Evolutionary conservation across 2,329 filamentous ascomycete species (phyloP), one percentile per base, ranked within the genome.

Genomic region (Dactylella cylindrospora): DNA sequence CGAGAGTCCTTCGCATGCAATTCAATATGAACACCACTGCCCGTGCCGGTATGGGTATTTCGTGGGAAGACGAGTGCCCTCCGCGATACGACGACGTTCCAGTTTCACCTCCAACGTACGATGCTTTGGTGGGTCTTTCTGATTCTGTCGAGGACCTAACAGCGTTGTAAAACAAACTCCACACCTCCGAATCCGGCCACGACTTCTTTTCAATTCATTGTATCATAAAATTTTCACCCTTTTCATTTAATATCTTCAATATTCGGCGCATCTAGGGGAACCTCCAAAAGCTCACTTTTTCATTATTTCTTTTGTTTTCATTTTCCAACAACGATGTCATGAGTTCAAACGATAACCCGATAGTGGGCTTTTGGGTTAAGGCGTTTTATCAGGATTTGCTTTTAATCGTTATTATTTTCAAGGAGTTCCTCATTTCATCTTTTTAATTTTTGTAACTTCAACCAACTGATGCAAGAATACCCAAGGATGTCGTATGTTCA

Each of bases 31-130:
- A 83, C 54, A 79, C 97, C 51, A 96, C 90, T 3, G 86, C 95
- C 74, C 82, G 88, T 60, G 81, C 82, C 15, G 91, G 91, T 13
- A 80, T 95, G 71, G 90, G 91, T 44, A 90, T 98, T 69, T 88
- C 86, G 68, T 98, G 93, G 91, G 91, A 97, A 68, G 91, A 96
- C 74, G 91, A 98, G 76, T 84, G 88, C 70, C 91, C 91, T 9
- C 91, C 91, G 0, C 82, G 94, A 67, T 98, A 98, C 74, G 86
- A 93, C 73, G 89, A 97, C 71, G 90, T 97, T 33, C 90, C 91
- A 0, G 84, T 83, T 1, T 89, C 85, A 69, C 91, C 91, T 41
- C 91, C 91, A 0, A 79, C 77, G 4, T 90, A 90, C 73, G 76
- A 71, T 15, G 32, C 50, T 35, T 20, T 55, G 23, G 32, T 52